Base-by-base conservation (phyloP, 2,329 filamentous ascomycete species). In the Hymenoscyphus linearis region DNA sequence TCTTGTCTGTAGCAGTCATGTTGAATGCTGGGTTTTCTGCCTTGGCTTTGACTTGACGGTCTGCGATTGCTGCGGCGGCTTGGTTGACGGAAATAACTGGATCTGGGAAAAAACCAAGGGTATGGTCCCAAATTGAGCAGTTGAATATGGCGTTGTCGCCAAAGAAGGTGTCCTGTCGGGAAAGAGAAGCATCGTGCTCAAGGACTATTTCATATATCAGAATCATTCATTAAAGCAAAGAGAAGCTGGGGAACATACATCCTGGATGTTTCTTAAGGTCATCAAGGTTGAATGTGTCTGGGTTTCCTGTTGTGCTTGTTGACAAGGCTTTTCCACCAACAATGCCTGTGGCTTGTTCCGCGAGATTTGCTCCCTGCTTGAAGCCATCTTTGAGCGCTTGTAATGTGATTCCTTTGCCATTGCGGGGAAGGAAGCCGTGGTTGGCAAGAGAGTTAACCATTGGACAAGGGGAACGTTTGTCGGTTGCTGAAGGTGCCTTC, bases 401-500 rank as follows among this genome's bases (percentile, higher is more conserved):
- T 50, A 65, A 65, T 4, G 68, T 73, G 57, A 76, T 69, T 47
- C 73, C 70, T 26, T 62, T 65, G n/a, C 75, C 76, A 50, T 76
- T 64, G 52, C 72, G 76, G 0, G 75, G 74, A 27, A 78, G 73
- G 57, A 74, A 76, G 6, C 73, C 74, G 47, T 78, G 72, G 62
- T 78, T 78, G 12, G 76, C 74, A 16, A 78, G 71, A 2, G 75
- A 68, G 60, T 77, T 78, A 47, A 78, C 63, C 60, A 75, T 75
- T 3, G 76, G 76, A 50, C 75, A 78, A 26, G 76, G 68, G 1
- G 44, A 52, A 25, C 62, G 62, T 35, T 50, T 18, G 13, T 47
- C 44, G 18, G 44, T 47, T 47, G 44, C 18, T 47, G 9, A 3
- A 22, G 44, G 44, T 9, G 18, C 44, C 22, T 25, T 18, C n/a